Evolutionary conservation across 495 filamentous ascomycete genomes (phyloP).

Genomic region (Hypoxylon fragiforme): DNA sequence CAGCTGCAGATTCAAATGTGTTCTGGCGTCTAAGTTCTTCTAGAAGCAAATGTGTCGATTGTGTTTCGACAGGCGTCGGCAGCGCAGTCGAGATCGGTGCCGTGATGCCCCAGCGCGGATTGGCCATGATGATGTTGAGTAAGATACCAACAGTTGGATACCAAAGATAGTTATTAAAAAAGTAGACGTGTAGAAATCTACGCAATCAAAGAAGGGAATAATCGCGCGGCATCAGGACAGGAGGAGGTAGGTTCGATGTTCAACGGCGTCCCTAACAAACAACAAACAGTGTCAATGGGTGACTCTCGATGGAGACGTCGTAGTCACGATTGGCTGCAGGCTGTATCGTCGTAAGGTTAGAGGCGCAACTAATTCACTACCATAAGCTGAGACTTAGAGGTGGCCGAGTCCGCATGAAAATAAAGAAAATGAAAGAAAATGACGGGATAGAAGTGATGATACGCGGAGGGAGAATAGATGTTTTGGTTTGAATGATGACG

Average conservation of each 20-base stretch:
- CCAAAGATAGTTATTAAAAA: background rate
- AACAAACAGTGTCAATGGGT: conserved; percentile 23
- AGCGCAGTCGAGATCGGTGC: conserved; percentile 75
- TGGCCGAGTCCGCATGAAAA: background rate
- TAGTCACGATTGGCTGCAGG: too few species aligned
- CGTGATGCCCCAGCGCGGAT: conserved; percentile 72
- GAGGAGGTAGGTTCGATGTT: background rate
- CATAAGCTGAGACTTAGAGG: too few species aligned
- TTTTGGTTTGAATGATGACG: conserved; percentile 24
- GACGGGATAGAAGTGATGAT: background rate
- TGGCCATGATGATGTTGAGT: conserved; percentile 25
- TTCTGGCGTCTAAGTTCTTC: conserved; percentile 83
- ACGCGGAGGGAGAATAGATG: conserved; percentile 7
- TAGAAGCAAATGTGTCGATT: conserved; percentile 74
- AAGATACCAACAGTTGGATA: conserved; percentile 1
- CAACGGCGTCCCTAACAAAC: conserved; percentile 4
- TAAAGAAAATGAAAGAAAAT: background rate
- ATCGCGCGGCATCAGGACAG: conserved; percentile 4
- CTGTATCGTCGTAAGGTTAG: too few species aligned
- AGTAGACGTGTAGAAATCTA: background rate
- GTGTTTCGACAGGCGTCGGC: conserved; percentile 74
- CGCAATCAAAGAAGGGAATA: conserved; percentile 7
- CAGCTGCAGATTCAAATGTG: conserved; percentile 81
- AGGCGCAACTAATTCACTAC: too few species aligned
- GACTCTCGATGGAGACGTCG: too few species aligned